Evolutionary conservation across 768 basidiomycete genomes (phyloP).

Genomic region (Phallus indusiatus): DNA sequence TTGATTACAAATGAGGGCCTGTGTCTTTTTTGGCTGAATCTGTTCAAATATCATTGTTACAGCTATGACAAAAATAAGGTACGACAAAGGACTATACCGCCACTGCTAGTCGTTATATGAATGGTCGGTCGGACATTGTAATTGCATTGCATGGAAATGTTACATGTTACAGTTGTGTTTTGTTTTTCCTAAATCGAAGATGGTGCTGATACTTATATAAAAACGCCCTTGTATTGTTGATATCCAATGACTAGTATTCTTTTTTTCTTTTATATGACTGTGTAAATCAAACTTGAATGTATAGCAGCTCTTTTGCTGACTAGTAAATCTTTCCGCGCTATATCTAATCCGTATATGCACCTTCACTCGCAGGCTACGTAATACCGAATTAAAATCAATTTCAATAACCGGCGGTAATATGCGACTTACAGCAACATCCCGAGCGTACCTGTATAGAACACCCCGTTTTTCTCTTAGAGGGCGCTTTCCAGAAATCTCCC

Average conservation of each 20-base stretch:
- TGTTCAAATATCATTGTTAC: neutral
- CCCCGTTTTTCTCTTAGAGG: constrained; percentile 64
- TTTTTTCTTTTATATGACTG: neutral
- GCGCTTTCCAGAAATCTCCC: constrained; percentile 59
- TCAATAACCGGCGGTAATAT: constrained; percentile 9
- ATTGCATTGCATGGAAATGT: neutral
- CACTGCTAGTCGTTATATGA: constrained; percentile 30
- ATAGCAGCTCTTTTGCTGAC: neutral
- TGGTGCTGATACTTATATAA: neutral
- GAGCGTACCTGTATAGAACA: constrained; percentile 68
- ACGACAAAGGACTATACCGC: constrained; percentile 50
- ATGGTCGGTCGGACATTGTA: neutral
- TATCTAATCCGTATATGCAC: constrained; percentile 68
- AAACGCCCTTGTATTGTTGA: neutral
- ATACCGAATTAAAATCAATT: constrained; percentile 4
- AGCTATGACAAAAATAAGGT: constrained; percentile 89
- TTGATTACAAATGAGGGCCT: neutral
- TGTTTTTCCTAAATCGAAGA: no score
- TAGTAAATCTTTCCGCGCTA: no score
- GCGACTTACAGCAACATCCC: constrained; percentile 76
- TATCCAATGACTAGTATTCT: neutral
- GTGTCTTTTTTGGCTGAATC: neutral
- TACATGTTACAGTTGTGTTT: no score
- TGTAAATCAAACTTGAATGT: neutral
- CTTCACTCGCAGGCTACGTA: constrained; percentile 64